A percentile compares a stretch with the other conserved stretches of the same genome.
Conservation (phyloP, 352 stramenopile species). For the Globisporangium uncinulatum region DNA sequence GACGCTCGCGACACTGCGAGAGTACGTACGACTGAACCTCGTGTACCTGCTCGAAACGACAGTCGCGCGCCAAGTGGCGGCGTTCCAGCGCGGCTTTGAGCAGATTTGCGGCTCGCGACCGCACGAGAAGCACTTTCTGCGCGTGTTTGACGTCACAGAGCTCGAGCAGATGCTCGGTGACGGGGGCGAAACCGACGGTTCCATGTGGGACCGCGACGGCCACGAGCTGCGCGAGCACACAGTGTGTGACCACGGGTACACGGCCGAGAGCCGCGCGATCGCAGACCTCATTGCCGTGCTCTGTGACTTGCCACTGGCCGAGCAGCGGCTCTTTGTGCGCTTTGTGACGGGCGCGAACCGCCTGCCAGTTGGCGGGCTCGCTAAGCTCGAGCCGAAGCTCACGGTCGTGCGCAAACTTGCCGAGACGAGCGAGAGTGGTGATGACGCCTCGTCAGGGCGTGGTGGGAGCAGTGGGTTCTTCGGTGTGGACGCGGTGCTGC, state of each 20-base stretch:
- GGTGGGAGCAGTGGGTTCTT: constrained; percentile 4
- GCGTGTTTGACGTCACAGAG: constrained; percentile 56
- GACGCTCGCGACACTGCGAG: constrained; percentile 31
- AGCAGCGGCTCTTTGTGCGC: constrained; percentile 82
- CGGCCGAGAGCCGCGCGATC: constrained; percentile 54
- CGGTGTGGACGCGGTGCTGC: constrained; percentile 46
- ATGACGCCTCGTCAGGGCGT: constrained; percentile 1
- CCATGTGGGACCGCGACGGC: constrained; percentile 68
- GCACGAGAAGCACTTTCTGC: constrained; percentile 28
- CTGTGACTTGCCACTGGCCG: constrained; percentile 50
- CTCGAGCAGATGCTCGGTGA: constrained; percentile 65
- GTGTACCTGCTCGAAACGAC: constrained; percentile 57
- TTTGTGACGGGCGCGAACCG: constrained; percentile 89
- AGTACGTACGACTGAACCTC: constrained; percentile 56
- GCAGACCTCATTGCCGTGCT: constrained; percentile 71
- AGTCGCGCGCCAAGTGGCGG: constrained; percentile 50
- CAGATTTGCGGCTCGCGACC: constrained; percentile 37
- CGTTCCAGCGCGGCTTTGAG: constrained; percentile 67
- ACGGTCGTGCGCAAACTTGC: constrained; percentile 86
- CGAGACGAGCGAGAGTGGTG: constrained; percentile 13
- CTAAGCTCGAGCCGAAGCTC: constrained; percentile 76
- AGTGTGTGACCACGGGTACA: constrained; percentile 86
- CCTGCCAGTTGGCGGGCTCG: constrained; percentile 78
- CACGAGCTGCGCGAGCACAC: constrained; percentile 68
- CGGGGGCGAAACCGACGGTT: constrained; percentile 27